phyloP scores from a whole-genome alignment of 2,329 filamentous ascomycete species.

The Aureobasidium sp. region DNA sequence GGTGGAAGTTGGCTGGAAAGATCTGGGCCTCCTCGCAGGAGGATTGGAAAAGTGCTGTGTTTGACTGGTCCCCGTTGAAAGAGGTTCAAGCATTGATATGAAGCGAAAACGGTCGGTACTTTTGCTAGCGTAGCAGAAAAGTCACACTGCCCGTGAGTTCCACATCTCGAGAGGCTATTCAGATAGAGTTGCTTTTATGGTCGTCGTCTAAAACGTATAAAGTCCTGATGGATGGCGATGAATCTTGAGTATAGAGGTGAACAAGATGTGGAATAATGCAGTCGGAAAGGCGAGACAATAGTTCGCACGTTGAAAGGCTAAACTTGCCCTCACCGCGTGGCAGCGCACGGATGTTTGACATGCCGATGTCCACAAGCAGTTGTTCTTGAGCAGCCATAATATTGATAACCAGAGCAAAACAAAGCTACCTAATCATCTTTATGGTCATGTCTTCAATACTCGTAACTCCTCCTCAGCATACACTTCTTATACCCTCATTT shows the following conservation, averaged over 20 bases:
- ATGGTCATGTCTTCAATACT: neutral
- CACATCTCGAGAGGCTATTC: too few species aligned
- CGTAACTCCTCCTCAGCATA: neutral
- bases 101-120: neutral
- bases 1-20: neutral
- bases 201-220: neutral
- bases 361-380: neutral
- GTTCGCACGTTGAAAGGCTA: neutral
- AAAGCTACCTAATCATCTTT: neutral
- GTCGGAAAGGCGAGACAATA: neutral
- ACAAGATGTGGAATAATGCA: neutral
- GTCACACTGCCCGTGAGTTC: neutral
- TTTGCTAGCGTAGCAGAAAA: too few species aligned
- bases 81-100: neutral
- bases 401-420: neutral
- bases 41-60: neutral
- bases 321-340: neutral
- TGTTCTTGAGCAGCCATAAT: neutral
- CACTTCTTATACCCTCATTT: neutral
- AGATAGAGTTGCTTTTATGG: neutral
- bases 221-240: neutral
- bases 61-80: neutral
- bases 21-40: neutral
- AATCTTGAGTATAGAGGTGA: neutral
- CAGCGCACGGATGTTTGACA: neutral